Conservation (phyloP, 176 grass and related monocot genomes). For the Eragrostis curvula region DNA sequence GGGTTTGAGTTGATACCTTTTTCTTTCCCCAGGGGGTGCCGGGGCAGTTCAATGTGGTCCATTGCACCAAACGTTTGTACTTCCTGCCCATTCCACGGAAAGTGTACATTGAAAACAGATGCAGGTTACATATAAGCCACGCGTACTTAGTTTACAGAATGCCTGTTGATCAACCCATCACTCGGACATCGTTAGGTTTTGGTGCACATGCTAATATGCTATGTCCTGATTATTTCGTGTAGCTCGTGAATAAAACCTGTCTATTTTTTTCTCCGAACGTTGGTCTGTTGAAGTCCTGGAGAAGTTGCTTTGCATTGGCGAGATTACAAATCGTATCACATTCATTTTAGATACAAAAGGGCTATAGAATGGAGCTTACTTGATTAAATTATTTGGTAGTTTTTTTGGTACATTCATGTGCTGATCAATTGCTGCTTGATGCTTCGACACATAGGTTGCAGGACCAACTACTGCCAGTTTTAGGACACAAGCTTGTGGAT, state of each 20-base stretch:
- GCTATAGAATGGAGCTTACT: neutral
- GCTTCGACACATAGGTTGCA: slow-evolving; percentile 48
- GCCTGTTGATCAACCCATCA: neutral
- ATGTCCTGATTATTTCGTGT: neutral
- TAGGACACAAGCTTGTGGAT: slow-evolving; percentile 42
- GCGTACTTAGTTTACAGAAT: neutral
- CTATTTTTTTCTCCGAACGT: neutral
- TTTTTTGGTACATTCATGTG: neutral
- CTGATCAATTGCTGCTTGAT: slow-evolving; percentile 23
- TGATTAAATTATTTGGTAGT: neutral
- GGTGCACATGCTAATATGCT: neutral
- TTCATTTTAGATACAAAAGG: neutral
- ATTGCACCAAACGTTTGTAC: neutral
- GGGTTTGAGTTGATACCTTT: neutral
- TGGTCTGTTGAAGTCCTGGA: neutral
- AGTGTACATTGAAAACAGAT: neutral
- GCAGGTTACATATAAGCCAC: neutral
- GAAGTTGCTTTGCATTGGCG: neutral
- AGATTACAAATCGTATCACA: neutral
- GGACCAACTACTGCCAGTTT: slow-evolving; percentile 30
- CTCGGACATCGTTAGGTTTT: neutral
- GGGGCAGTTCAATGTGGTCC: neutral
- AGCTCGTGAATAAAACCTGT: neutral
- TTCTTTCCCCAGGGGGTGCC: too few species aligned
- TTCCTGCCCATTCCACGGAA: neutral